Conservation (phyloP, 768 basidiomycete species). For the Psilocybe cyanescens region DNA sequence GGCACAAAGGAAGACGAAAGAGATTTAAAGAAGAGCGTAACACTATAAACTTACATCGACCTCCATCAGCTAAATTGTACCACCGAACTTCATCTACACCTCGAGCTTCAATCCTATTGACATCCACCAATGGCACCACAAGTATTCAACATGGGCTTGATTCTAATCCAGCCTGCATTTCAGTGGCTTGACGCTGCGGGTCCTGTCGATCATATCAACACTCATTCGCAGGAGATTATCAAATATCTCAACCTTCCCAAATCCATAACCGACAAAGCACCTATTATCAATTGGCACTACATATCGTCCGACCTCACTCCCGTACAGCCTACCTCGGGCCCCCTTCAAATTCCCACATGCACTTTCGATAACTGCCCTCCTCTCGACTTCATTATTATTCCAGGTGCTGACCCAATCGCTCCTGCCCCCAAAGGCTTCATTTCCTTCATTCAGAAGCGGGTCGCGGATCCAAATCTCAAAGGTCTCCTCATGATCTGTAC, state of each 20-base stretch:
- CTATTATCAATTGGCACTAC: constrained; percentile 28
- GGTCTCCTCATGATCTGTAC: constrained; percentile 26
- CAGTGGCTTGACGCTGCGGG: no score
- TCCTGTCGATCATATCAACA: no score
- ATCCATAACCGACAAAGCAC: constrained; percentile 18
- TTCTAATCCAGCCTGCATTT: no score
- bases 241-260: background rate
- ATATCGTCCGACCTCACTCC: constrained; percentile 20
- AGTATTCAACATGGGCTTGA: no score
- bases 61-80: no score
- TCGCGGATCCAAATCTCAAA: constrained; percentile 18
- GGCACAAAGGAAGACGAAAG: no score
- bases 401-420: constrained; percentile 21
- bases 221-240: no score
- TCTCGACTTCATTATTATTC: constrained; percentile 30
- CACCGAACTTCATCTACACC: no score
- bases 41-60: no score
- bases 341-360: constrained; percentile 20
- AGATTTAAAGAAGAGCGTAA: no score
- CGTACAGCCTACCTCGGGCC: constrained; percentile 22
- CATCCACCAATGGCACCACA: no score
- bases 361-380: constrained; percentile 25
- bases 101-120: no score
- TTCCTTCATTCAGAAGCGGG: constrained; percentile 21
- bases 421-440: constrained; percentile 10